phyloP scores from a whole-genome alignment of 805 yeast species.

The Lipomyces mesembrius region DNA sequence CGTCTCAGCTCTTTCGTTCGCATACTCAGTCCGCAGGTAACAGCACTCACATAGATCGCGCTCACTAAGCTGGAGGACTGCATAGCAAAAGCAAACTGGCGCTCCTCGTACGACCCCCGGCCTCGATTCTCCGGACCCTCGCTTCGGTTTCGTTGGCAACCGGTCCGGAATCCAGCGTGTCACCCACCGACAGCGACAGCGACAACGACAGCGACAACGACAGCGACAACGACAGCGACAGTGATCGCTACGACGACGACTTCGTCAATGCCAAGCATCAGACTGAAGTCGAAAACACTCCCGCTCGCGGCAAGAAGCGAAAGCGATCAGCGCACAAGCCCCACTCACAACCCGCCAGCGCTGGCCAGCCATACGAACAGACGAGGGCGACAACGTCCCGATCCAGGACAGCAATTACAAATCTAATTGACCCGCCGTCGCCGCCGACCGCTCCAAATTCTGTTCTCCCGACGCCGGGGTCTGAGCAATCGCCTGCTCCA shows the following conservation, averaged over 20 bases:
- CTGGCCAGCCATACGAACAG: too few species aligned
- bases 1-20: too few species aligned
- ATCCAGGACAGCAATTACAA: constrained; percentile 9
- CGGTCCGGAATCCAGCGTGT: background rate
- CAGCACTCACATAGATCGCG: background rate
- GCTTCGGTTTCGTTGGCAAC: constrained; percentile 4
- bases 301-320: background rate
- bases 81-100: constrained; percentile 7
- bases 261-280: too few species aligned
- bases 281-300: background rate
- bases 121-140: background rate
- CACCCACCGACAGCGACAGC: background rate
- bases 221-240: background rate
- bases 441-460: background rate
- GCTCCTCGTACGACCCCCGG: constrained; percentile 16
- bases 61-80: background rate
- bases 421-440: constrained; percentile 15
- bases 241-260: too few species aligned
- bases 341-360: too few species aligned
- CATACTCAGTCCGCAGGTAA: too few species aligned
- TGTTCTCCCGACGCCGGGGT: background rate
- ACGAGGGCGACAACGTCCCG: background rate
- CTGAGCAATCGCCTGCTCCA: constrained; percentile 3
- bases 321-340: background rate
- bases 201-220: background rate